Conservation (phyloP, 345 rosid genomes). For the Populus tremula region DNA sequence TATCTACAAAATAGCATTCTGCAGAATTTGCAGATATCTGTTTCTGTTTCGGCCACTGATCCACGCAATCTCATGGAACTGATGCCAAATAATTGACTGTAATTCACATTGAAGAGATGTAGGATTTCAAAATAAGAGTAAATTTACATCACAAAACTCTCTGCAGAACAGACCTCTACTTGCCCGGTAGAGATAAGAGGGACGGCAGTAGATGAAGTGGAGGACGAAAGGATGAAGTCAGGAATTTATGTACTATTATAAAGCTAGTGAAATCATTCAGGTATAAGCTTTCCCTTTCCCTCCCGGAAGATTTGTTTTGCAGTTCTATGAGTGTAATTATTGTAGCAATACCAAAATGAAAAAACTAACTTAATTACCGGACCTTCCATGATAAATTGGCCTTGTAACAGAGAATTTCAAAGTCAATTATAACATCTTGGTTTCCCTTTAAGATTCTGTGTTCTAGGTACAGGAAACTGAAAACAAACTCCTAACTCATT, state of each 20-base stretch:
- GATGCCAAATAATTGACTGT: neutral
- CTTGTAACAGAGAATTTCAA: neutral
- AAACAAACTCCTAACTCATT: neutral
- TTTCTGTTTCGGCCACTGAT: neutral
- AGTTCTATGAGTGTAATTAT: neutral
- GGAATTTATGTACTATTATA: neutral
- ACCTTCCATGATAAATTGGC: neutral
- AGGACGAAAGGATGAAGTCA: neutral
- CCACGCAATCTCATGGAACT: neutral
- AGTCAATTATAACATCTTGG: neutral
- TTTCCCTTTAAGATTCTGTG: neutral
- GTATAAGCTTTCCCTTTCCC: neutral
- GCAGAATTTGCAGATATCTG: neutral
- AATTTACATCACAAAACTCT: neutral
- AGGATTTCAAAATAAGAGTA: neutral
- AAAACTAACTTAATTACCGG: neutral
- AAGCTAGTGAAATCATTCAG: neutral
- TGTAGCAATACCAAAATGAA: neutral
- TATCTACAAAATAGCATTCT: neutral
- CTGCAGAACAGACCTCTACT: neutral
- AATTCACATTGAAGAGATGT: neutral
- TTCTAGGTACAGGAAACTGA: neutral
- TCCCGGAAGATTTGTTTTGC: neutral
- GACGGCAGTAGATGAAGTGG: too few species aligned
- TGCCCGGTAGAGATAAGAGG: neutral